Evolutionary conservation across 2,329 filamentous ascomycete genomes (phyloP), one percentile per base, ranked within the genome.

Genomic region (Cladosporium colombiae): DNA sequence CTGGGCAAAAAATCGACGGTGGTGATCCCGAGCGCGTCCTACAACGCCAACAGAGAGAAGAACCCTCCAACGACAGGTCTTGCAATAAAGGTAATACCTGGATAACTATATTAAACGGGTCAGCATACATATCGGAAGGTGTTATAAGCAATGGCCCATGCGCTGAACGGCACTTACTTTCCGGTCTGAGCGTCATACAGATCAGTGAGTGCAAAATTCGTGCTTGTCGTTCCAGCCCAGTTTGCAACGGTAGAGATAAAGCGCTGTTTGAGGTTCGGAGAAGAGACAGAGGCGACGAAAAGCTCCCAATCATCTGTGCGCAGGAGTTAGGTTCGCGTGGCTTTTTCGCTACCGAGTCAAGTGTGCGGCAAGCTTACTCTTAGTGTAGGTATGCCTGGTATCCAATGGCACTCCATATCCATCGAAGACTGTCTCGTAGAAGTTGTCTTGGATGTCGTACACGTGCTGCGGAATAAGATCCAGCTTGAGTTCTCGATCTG

Each of bases 341-440:
- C 5, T 29, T 1, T 21, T 13, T 46, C 3, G 40, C 10, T 8
- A 2, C 3, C n/a, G 5, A 11, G 2, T 18, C 6, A 46, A 23
- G 18, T 53, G 10, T 8, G 10, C 8, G 10, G 2, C n/a, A 16
- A 59, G 53, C 66, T 66, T 57, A 72, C 70, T 67, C 62, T 74
- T 74, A 0, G 72, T 74, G n/a, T 74, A 74, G 3, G 70, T 75
- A 68, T 84, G 81, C 2, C 84, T 74, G 2, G 83, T 84, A 67
- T 86, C 84, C 16, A 86, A 78, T 2, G 83, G 82, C 18, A 86
- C 82, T 35, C 84, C 84, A 66, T 82, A 86, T 3, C 70, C 72
- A 37, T 80, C 71, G 33, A 78, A 77, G 27, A 84, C 76, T 0
- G 82, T 84, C 6, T 81, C 82, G 73, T 86, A 86, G 72, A 85